Conservation (phyloP, 805 yeast species). For the Zygoascus ofunaensis region DNA sequence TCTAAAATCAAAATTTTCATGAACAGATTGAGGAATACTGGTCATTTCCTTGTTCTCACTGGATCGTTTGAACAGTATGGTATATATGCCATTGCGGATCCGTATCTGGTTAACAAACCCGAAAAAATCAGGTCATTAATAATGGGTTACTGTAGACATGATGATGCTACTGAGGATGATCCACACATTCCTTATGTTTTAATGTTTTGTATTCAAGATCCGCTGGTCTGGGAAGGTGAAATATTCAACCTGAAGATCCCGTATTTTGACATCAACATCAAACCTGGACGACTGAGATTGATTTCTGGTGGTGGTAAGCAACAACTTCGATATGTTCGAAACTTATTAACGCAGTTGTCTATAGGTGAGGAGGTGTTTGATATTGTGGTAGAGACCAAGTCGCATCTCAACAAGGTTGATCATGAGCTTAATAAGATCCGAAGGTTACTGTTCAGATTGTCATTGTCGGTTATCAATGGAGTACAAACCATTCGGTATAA, state of each 20-base stretch:
- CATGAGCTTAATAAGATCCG: conserved; percentile 60
- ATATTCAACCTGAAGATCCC: conserved; percentile 43
- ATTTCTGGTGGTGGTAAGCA: conserved; percentile 62
- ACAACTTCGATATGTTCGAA: conserved; percentile 46
- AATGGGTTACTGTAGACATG: conserved; percentile 28
- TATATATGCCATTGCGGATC: conserved; percentile 69
- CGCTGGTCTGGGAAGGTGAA: conserved; percentile 85
- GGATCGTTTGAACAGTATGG: conserved; percentile 67
- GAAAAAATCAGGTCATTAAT: conserved; percentile 24
- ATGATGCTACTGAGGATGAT: conserved; percentile 19
- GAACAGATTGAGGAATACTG: conserved; percentile 49
- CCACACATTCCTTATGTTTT: conserved; percentile 50
- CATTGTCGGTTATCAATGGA: conserved; percentile 55
- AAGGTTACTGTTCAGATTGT: conserved; percentile 56
- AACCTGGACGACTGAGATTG: conserved; percentile 57
- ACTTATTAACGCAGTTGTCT: conserved; percentile 47
- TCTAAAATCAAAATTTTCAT: conserved; percentile 39
- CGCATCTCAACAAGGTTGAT: conserved; percentile 66
- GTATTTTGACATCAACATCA: conserved; percentile 39
- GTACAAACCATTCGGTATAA: conserved; percentile 42
- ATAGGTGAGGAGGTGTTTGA: conserved; percentile 41
- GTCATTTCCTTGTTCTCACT: conserved; percentile 70
- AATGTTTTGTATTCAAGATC: conserved; percentile 69
- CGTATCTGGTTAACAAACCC: conserved; percentile 38
- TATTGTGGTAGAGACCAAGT: conserved; percentile 49